Evolutionary conservation across 2,329 filamentous ascomycete species (phyloP).

Genomic region (Claviceps purpurea): DNA sequence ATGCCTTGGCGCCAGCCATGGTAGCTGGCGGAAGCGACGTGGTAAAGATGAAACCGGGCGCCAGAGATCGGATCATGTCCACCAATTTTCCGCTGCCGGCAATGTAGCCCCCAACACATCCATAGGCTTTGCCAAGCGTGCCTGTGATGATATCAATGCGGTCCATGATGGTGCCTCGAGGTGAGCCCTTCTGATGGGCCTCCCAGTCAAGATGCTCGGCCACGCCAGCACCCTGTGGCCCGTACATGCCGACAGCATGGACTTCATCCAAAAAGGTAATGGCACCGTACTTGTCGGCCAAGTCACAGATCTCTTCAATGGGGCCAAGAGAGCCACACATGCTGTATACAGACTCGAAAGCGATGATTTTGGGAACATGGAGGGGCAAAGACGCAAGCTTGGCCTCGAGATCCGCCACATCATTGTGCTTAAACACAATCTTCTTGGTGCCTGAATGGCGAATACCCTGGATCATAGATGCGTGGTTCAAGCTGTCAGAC

Average conservation of each 20-base stretch:
- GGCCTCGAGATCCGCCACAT: constrained; percentile 79
- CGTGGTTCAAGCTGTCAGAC: constrained; percentile 95
- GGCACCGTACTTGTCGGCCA: constrained; percentile 94
- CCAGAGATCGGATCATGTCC: constrained; percentile 85
- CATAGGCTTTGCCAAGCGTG: constrained; percentile 94
- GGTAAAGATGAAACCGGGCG: constrained; percentile 97
- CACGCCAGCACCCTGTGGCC: constrained; percentile 86
- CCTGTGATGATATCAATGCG: constrained; percentile 96
- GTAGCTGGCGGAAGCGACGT: constrained; percentile 90
- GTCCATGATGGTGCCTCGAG: constrained; percentile 80
- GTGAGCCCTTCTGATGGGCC: constrained; percentile 60
- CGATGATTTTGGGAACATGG: constrained; percentile 89
- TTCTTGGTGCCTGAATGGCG: constrained; percentile 95
- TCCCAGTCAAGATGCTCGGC: constrained; percentile 96
- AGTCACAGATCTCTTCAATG: constrained; percentile 88
- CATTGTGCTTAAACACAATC: constrained; percentile 98
- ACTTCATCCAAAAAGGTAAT: constrained; percentile 98
- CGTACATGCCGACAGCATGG: constrained; percentile 98
- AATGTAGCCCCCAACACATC: constrained; percentile 95
- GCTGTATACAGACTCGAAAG: constrained; percentile 97
- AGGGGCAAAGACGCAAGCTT: constrained; percentile 81
- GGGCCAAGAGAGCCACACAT: constrained; percentile 98
- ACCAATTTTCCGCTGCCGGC: constrained; percentile 77
- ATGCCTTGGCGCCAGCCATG: constrained; percentile 85
- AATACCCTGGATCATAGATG: constrained; percentile 98